Base-by-base conservation (phyloP, 2,329 filamentous ascomycete species). In the Pyricularia grisea region DNA sequence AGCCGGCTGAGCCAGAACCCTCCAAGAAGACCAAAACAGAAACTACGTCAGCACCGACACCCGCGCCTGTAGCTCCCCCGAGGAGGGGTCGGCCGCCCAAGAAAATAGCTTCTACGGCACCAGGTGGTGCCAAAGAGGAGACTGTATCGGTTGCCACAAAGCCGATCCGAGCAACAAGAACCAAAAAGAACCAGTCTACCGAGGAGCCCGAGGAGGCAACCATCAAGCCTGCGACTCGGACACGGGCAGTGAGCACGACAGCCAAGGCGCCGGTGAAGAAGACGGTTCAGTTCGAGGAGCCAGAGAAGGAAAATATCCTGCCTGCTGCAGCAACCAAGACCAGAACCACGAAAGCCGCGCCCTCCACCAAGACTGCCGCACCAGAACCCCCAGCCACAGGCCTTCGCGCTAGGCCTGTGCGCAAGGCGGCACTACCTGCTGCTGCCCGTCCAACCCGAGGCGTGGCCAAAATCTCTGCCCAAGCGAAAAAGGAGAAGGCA, bases 271-370 rank as follows among this genome's bases (percentile, higher is more conserved):
- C 81, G 5, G 76, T 81, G 42, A 88, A 86, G 79, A 90, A 89
- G 79, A 83, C 81, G 2, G 87, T 90, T 73, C 88, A 85, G 70
- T 90, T 90, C 75, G 82, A 88, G 74, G 86, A 87, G 72, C 85
- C 85, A 3, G 87, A 88, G 75, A 90, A 90, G 77, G 88, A 90
- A 75, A 90, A 90, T 72, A 77, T 87, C 55, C 75, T 81, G 25
- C 85, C 85, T 17, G 25, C 72, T 17, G 72, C 76, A 2, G 68
- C 76, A 4, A 70, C 72, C 27, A 80, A 78, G 69, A 71, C 74
- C 31, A 82, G 82, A 74, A 63, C 27, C 28, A 36, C 55, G 20
- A 58, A 55, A n/a, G 74, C 73, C 4, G 66, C 72, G 23, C 64
- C 71, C 10, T 71, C 77, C 64, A 71, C 74, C 42, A 61, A 71